These are phyloP conservation scores for Endotrypanum monterogeii DNA, from an alignment of 208 protist genomes.

Conservation along the genomic window DNA sequence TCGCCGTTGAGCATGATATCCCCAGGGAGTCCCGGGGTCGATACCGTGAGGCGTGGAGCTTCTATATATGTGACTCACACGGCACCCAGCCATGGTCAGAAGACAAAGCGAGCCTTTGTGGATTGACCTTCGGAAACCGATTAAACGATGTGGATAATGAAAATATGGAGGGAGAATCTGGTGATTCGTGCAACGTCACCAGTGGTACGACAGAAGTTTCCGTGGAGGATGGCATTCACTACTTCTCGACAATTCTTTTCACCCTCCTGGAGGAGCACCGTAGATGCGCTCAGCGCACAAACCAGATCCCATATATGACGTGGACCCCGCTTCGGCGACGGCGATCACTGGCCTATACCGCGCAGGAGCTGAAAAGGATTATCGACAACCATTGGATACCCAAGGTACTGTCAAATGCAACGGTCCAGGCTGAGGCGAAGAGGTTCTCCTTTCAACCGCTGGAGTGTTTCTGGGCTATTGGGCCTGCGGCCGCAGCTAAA, in stretches of 20 bases:
- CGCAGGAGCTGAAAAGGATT: slow-evolving; percentile 60
- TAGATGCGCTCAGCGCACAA: slow-evolving; percentile 21
- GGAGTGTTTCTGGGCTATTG: slow-evolving; percentile 70
- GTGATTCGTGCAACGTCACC: neutral
- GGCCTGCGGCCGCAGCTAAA: neutral
- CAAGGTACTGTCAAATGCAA: slow-evolving; percentile 47
- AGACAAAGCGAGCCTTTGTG: slow-evolving; percentile 72
- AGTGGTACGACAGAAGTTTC: slow-evolving; percentile 9
- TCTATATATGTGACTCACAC: slow-evolving; percentile 89
- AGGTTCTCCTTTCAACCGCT: slow-evolving; percentile 60
- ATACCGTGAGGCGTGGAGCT: slow-evolving; percentile 70
- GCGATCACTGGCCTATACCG: slow-evolving; percentile 46
- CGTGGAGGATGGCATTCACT: slow-evolving; percentile 73
- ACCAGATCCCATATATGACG: slow-evolving; percentile 83
- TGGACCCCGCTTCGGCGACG: slow-evolving; percentile 79
- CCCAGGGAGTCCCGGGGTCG: slow-evolving; percentile 13
- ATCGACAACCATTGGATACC: slow-evolving; percentile 84
- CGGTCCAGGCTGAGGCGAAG: slow-evolving; percentile 43
- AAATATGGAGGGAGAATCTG: neutral
- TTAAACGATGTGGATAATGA: slow-evolving; percentile 11
- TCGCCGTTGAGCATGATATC: slow-evolving; percentile 67
- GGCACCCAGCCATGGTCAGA: slow-evolving; percentile 87
- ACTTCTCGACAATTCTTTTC: slow-evolving; percentile 83
- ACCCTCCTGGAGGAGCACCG: slow-evolving; percentile 83
- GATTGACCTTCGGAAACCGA: slow-evolving; percentile 51